Evolutionary conservation across 352 stramenopile genomes (phyloP).

Genomic region (Aphanomyces invadans): DNA sequence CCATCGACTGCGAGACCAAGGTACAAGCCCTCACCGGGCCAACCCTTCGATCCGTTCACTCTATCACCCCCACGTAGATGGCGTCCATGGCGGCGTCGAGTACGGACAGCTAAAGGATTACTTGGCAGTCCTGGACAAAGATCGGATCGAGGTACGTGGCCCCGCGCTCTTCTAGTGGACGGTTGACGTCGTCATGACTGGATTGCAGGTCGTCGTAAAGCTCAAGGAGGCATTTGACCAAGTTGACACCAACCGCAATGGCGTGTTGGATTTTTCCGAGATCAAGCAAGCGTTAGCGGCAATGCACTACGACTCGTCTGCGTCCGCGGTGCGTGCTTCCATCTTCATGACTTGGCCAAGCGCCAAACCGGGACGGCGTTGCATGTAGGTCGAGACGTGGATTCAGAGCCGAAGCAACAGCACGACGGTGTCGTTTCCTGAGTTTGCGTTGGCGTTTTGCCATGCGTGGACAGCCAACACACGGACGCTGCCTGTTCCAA

Average conservation of each 20-base stretch:
- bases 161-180: too few relatives aligned
- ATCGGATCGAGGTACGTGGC: conserved; percentile 58
- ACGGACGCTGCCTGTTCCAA: conserved; percentile 37
- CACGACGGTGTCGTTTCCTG: conserved; percentile 38
- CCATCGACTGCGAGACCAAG: conserved; percentile 51
- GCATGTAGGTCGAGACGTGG: conserved; percentile 19
- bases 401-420: conserved; percentile 30
- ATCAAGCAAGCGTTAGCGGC: conserved; percentile 37
- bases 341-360: too few relatives aligned
- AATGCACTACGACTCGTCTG: conserved; percentile 32
- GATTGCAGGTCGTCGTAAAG: conserved; percentile 33
- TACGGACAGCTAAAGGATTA: conserved; percentile 71
- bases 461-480: conserved; percentile 19
- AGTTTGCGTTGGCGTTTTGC: conserved; percentile 50
- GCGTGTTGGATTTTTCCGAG: conserved; percentile 44
- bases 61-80: too few relatives aligned
- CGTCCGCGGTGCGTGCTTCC: conserved; percentile 34
- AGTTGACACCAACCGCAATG: conserved; percentile 50
- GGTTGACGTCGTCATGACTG: too few relatives aligned
- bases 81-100: conserved; percentile 50
- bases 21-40: too few relatives aligned
- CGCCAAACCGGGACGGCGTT: too few relatives aligned
- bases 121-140: conserved; percentile 53
- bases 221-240: conserved; percentile 66
- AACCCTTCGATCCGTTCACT: too few relatives aligned